Base-by-base conservation (phyloP, 2,329 filamentous ascomycete genomes). In the Zarea fungicola region DNA sequence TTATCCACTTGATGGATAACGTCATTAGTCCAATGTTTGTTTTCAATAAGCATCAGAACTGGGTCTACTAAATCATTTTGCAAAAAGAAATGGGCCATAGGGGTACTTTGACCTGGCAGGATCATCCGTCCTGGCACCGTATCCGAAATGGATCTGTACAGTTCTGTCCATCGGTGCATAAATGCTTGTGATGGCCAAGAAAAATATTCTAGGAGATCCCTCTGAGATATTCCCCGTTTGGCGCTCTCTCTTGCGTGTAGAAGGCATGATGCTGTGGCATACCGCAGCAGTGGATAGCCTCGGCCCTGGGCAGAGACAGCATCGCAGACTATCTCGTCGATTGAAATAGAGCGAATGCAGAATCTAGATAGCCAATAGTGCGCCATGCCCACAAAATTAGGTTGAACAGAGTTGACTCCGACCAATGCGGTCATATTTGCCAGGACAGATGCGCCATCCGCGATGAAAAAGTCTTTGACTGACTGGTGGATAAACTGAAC, bases 401-500 rank as follows among this genome's bases (percentile, higher is more conserved):
- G 14, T 43, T 28, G 8, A 29, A 8, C 52, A 18, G 46, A 21
- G 25, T 37, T 49, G 6, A 29, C 21, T 18, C 21, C 9, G 7
- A n/a, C 8, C 10, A 7, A 7, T 10, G 10, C 7, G 10, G 13
- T 28, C 39, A 7, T 39, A 23, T 21, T 18, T 6, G 55, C 34
- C n/a, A 60, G 46, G 51, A 25, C 25, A 23, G 16, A 21, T 18
- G 60, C 34, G 13, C 59, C 58, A 11, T 54, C 54, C 6, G 54
- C 39, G 25, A 61, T 6, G 29, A 66, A 62, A 46, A 62, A 65
- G 36, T 66, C 63, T 34, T 64, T 62, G 40, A 62, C 61, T 3
- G 63, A 59, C 42, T 65, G 59, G 28, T 67, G 63, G 31, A 66
- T 66, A 44, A 66, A 63, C 34, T 66, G 63, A 3, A 64, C 56